A percentile compares a stretch with the other conserved stretches of the same genome.
phyloP scores from a whole-genome alignment of 2,329 filamentous ascomycete species.

The Colletotrichum simmondsii region DNA sequence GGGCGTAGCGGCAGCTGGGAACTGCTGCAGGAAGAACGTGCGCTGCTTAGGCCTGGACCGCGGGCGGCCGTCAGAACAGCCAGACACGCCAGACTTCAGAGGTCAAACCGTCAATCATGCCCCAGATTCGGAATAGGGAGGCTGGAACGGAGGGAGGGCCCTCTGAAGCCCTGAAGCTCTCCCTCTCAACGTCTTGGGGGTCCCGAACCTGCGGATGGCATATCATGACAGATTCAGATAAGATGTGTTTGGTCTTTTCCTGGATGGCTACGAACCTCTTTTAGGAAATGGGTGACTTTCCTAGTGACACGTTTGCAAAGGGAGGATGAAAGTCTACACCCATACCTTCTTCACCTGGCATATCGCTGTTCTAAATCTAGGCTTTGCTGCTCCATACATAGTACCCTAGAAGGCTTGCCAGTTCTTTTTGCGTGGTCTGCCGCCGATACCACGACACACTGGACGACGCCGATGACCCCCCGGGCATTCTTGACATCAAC shows the following conservation, averaged over 20 bases:
- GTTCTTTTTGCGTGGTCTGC: neutral
- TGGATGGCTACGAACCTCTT: neutral
- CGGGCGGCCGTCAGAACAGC: neutral
- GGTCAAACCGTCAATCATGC: slow-evolving; percentile 13
- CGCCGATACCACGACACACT: neutral
- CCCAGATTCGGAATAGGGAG: slow-evolving; percentile 11
- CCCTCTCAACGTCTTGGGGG: slow-evolving; percentile 5
- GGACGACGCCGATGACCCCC: neutral
- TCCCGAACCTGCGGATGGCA: neutral
- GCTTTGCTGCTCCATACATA: neutral
- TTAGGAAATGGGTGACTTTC: neutral
- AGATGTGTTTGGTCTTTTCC: neutral
- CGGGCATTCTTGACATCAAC: neutral
- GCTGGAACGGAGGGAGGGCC: slow-evolving; percentile 14
- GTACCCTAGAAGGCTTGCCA: neutral
- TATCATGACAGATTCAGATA: neutral
- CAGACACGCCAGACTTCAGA: neutral
- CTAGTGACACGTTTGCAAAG: neutral
- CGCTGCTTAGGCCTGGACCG: slow-evolving; percentile 11
- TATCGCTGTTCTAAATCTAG: neutral
- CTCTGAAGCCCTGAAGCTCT: neutral
- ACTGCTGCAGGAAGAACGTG: slow-evolving; percentile 24
- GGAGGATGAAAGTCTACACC: neutral
- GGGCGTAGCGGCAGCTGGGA: neutral
- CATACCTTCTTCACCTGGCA: neutral